phyloP scores from a whole-genome alignment of 2,329 filamentous ascomycete genomes.

The Fusarium drepaniforme region DNA sequence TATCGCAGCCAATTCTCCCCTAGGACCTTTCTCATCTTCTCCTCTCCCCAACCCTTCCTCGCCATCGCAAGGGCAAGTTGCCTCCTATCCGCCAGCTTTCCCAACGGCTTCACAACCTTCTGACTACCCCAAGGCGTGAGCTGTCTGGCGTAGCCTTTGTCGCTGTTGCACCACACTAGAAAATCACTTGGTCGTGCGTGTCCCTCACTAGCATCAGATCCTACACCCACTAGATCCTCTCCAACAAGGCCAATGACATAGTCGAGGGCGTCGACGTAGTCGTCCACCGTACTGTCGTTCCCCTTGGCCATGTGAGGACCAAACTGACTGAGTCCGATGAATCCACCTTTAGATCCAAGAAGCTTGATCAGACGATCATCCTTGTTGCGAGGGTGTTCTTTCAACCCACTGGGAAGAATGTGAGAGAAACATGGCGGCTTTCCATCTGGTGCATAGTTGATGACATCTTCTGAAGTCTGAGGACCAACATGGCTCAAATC shows the following conservation, averaged over 20 bases:
- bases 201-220: constrained; percentile 54
- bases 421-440: constrained; percentile 57
- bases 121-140: constrained; percentile 55
- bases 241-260: constrained; percentile 52
- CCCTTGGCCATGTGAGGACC: constrained; percentile 54
- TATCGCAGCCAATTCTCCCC: constrained; percentile 55
- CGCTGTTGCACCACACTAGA: constrained; percentile 55
- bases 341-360: constrained; percentile 52
- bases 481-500: constrained; percentile 52
- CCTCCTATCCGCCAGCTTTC: constrained; percentile 49
- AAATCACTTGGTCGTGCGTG: constrained; percentile 54
- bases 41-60: constrained; percentile 51
- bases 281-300: constrained; percentile 56
- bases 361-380: constrained; percentile 51
- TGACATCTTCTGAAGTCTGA: constrained; percentile 50
- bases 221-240: constrained; percentile 52
- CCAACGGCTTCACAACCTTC: constrained; percentile 55
- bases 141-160: constrained; percentile 54
- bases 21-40: constrained; percentile 53
- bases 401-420: constrained; percentile 50
- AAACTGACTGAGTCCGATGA: constrained; percentile 54
- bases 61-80: constrained; percentile 53
- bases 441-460: constrained; percentile 49
- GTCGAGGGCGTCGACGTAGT: constrained; percentile 55
- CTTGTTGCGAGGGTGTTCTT: constrained; percentile 54